Conservation (phyloP, 352 stramenopile species). For the Phytophthora syringae region DNA sequence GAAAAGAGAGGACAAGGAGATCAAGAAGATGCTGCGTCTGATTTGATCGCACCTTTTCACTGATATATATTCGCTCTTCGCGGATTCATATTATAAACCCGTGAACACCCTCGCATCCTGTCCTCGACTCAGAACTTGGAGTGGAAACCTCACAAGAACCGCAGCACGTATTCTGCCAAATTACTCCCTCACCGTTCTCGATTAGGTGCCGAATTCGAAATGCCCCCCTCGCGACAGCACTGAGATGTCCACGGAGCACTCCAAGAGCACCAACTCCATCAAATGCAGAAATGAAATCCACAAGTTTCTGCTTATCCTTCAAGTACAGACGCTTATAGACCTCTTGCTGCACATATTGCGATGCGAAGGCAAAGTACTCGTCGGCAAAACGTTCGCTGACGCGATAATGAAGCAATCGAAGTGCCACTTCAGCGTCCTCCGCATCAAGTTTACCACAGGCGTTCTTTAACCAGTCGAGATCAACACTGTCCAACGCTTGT, state of each 20-base stretch:
- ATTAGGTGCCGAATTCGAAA: conserved; percentile 1
- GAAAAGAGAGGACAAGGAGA: conserved; percentile 72
- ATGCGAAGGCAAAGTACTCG: too few species aligned
- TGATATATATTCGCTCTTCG: too few species aligned
- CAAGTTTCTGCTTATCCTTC: conserved; percentile 4
- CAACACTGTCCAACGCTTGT: conserved; percentile 10
- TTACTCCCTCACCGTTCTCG: too few species aligned
- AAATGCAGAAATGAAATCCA: background rate
- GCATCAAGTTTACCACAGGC: conserved; percentile 13
- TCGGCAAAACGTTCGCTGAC: too few species aligned
- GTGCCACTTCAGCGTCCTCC: conserved; percentile 2
- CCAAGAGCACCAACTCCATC: conserved; percentile 7
- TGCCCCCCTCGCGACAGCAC: background rate
- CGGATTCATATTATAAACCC: too few species aligned
- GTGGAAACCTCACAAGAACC: too few species aligned
- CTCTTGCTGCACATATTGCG: conserved; percentile 1
- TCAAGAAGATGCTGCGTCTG: conserved; percentile 67
- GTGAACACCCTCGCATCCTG: too few species aligned
- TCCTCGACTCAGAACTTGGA: too few species aligned
- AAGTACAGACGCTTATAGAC: background rate
- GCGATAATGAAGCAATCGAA: conserved; percentile 23
- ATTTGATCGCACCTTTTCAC: conserved; percentile 49
- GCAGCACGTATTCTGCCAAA: too few species aligned
- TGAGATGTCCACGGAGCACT: background rate
- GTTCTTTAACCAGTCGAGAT: conserved; percentile 13